Conservation (phyloP, 192 early-diverging fungal species). For the Chytriomyces sp. region DNA sequence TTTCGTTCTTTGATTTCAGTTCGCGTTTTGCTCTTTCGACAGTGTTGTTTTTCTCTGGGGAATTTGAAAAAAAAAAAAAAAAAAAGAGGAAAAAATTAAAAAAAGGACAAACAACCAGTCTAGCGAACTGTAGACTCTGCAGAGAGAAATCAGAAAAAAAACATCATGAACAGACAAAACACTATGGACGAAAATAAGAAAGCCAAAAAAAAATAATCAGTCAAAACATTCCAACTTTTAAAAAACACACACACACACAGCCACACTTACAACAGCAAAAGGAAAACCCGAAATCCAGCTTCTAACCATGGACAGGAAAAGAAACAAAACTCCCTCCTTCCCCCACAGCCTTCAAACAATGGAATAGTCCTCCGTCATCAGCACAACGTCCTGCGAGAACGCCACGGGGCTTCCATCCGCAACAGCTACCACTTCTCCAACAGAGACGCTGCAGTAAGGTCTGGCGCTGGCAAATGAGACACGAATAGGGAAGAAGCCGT, state of each 20-base stretch:
- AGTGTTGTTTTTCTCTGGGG: not conserved
- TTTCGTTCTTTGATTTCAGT: not conserved
- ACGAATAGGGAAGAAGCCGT: constrained; percentile 84
- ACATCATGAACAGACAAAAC: too few relatives aligned
- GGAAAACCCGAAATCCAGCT: not conserved
- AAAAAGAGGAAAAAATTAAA: not conserved
- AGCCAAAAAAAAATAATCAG: not conserved
- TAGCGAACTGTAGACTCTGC: not conserved
- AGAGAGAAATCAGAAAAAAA: too few relatives aligned
- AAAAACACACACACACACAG: not conserved
- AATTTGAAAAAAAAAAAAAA: not conserved
- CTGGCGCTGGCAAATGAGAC: constrained; percentile 76
- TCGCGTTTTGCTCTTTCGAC: not conserved
- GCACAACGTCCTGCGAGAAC: constrained; percentile 75
- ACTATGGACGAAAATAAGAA: too few relatives aligned
- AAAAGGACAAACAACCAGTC: not conserved
- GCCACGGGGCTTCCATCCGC: constrained; percentile 63
- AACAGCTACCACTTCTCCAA: constrained; percentile 54
- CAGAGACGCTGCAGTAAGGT: constrained; percentile 79
- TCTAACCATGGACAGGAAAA: constrained; percentile 4
- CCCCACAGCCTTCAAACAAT: constrained; percentile 65
- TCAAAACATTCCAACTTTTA: not conserved
- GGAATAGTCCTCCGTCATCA: constrained; percentile 80
- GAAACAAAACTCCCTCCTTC: not conserved
- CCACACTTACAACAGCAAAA: not conserved